These are phyloP conservation scores for Chlorella variabilis DNA, from an alignment of 163 green algal species.

Conservation along the genomic window DNA sequence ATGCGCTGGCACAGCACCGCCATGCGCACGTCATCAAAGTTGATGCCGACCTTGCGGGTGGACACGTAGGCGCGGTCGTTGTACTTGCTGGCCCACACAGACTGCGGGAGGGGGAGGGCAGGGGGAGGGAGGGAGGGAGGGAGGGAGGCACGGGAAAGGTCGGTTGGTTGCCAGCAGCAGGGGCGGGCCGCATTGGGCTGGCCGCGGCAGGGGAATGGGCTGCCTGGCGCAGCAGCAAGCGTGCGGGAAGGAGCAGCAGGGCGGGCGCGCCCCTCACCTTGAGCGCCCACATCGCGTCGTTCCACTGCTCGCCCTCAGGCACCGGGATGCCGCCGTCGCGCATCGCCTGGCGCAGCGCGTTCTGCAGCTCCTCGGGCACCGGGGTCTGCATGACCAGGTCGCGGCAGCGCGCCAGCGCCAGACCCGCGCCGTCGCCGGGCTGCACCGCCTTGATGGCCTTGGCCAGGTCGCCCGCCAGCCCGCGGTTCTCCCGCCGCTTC, in stretches of 20 bases:
- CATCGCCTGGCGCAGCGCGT: constrained; percentile 72
- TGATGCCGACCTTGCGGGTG: constrained; percentile 84
- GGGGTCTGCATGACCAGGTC: constrained; percentile 76
- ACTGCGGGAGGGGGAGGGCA: constrained; percentile 34
- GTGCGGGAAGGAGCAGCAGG: not conserved
- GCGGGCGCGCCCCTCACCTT: constrained; percentile 47
- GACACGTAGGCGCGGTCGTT: constrained; percentile 97
- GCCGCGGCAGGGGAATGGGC: no score
- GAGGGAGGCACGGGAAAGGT: not conserved
- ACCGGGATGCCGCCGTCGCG: constrained; percentile 71
- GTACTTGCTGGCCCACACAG: constrained; percentile 99
- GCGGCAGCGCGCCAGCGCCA: constrained; percentile 70
- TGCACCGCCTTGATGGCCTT: constrained; percentile 52
- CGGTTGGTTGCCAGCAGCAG: no score
- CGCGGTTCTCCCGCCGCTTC: constrained; percentile 56
- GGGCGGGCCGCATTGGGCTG: no score
- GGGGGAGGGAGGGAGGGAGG: no score
- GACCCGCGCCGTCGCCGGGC: constrained; percentile 27
- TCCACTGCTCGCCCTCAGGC: constrained; percentile 72
- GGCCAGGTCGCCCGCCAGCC: constrained; percentile 63
- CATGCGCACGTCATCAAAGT: constrained; percentile 96
- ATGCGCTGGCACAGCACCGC: constrained; percentile 95
- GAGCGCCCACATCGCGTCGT: constrained; percentile 71
- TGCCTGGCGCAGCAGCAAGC: no score
- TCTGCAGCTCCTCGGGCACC: constrained; percentile 67